These are phyloP conservation scores for Xylariaceae sp. DNA, from an alignment of 2,329 filamentous ascomycete genomes.

Conservation along the genomic window DNA sequence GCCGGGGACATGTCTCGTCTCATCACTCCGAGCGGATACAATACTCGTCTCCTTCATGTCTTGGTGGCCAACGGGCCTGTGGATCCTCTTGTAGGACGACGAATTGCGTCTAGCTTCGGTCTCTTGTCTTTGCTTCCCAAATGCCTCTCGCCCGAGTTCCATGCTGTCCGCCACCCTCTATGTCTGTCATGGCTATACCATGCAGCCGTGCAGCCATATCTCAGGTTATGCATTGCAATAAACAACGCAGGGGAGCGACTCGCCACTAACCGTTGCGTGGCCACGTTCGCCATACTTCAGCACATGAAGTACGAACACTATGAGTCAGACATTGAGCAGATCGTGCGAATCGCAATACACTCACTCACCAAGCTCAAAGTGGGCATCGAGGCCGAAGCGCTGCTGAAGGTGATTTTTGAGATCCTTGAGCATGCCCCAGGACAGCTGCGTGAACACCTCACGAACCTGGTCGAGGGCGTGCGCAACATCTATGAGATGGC, in stretches of 20 bases:
- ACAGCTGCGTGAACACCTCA: constrained; percentile 44
- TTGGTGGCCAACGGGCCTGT: constrained; percentile 14
- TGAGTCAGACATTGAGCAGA: constrained; percentile 43
- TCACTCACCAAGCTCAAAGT: constrained; percentile 39
- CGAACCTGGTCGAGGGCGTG: constrained; percentile 44
- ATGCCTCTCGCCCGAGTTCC: constrained; percentile 26
- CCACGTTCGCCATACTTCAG: constrained; percentile 44
- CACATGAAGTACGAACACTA: constrained; percentile 48
- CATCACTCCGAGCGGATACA: constrained; percentile 11
- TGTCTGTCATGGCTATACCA: constrained; percentile 29
- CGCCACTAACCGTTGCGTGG: constrained; percentile 42
- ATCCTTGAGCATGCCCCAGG: constrained; percentile 44
- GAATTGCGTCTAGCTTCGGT: constrained; percentile 27
- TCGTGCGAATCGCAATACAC: constrained; percentile 47
- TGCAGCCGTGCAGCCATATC: constrained; percentile 29
- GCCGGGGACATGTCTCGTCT: constrained; percentile 32
- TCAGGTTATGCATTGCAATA: no score
- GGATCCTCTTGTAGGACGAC: constrained; percentile 23
- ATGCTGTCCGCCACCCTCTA: constrained; percentile 27
- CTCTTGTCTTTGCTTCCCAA: constrained; percentile 28
- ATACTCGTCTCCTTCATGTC: constrained; percentile 23
- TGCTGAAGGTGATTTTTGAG: constrained; percentile 44
- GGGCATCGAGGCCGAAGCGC: constrained; percentile 42
- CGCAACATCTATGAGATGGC: constrained; percentile 34
- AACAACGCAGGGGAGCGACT: constrained; percentile 24